A percentile compares a stretch with the other conserved stretches of the same genome.
Evolutionary conservation across 306 rosid species (phyloP).

Genomic region (Dryas octopetala): DNA sequence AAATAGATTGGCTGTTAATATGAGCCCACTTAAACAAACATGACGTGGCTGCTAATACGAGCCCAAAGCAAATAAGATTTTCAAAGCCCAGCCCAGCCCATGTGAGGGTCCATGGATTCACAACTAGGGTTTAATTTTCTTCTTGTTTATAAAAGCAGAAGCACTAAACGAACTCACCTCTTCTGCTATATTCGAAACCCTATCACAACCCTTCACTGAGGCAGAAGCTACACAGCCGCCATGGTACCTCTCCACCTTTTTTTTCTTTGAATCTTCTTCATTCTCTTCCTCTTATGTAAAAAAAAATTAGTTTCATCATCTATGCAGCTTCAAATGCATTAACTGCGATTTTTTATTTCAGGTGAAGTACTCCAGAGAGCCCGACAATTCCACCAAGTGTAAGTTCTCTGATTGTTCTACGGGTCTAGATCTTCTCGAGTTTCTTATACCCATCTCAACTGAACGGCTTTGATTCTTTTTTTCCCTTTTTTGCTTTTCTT

Average conservation of each 20-base stretch:
- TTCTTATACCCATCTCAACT: neutral
- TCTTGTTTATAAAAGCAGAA: constrained; percentile 11
- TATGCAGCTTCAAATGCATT: neutral
- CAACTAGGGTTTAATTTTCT: neutral
- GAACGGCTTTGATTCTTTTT: neutral
- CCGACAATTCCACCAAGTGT: constrained; percentile 90
- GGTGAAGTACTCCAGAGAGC: constrained; percentile 98
- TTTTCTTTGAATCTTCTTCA: too few relatives aligned
- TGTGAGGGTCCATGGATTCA: neutral
- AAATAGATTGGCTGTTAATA: too few relatives aligned
- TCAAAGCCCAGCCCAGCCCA: neutral
- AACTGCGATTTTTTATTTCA: constrained; percentile 16
- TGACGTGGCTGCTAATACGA: too few relatives aligned
- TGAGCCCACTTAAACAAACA: too few relatives aligned
- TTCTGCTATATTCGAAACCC: neutral
- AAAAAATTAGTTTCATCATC: neutral
- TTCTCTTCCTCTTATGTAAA: neutral
- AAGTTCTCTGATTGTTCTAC: neutral
- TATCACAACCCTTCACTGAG: neutral
- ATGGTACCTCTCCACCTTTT: constrained; percentile 44
- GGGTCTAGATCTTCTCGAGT: neutral
- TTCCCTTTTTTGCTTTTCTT: neutral
- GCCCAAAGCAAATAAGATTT: too few relatives aligned
- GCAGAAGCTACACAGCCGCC: constrained; percentile 34
- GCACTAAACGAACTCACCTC: neutral